A percentile compares a stretch with the other conserved stretches of the same genome.
Conservation (phyloP, 805 yeast genomes). For the Phaffomyces thermotolerans region DNA sequence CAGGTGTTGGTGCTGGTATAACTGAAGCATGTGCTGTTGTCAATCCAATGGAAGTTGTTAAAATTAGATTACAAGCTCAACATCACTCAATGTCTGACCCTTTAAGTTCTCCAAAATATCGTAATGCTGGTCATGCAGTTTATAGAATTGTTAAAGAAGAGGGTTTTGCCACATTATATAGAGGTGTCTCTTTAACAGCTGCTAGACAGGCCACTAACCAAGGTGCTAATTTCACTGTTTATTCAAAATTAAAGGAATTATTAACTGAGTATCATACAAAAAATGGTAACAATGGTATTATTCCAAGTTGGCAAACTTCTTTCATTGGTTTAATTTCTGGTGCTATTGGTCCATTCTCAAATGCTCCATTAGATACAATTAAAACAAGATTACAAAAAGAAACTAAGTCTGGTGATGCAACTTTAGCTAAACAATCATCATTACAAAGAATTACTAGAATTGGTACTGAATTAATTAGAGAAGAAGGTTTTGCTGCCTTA, state of each 20-base stretch:
- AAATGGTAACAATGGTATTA: slow-evolving; percentile 32
- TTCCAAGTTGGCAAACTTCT: slow-evolving; percentile 94
- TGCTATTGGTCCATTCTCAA: slow-evolving; percentile 95
- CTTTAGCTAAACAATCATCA: slow-evolving; percentile 45
- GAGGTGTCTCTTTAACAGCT: slow-evolving; percentile 94
- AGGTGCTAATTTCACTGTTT: slow-evolving; percentile 96
- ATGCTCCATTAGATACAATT: slow-evolving; percentile 95
- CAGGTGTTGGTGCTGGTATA: slow-evolving; percentile 97
- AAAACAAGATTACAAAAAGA: slow-evolving; percentile 95
- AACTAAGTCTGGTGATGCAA: slow-evolving; percentile 41
- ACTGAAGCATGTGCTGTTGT: slow-evolving; percentile 94
- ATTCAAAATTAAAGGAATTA: slow-evolving; percentile 71
- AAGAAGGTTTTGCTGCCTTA: slow-evolving; percentile 83
- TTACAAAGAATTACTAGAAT: slow-evolving; percentile 74
- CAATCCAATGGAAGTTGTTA: slow-evolving; percentile 96
- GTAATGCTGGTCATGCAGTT: slow-evolving; percentile 88
- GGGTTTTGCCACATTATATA: slow-evolving; percentile 80
- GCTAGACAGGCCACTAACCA: slow-evolving; percentile 98
- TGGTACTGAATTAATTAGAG: slow-evolving; percentile 71
- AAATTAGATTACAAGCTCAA: slow-evolving; percentile 94
- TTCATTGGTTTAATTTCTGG: slow-evolving; percentile 87
- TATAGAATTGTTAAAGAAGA: slow-evolving; percentile 82
- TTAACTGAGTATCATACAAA: slow-evolving; percentile 54
- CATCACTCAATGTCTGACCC: slow-evolving; percentile 86
- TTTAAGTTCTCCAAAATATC: slow-evolving; percentile 67